Base-by-base conservation (phyloP, 768 basidiomycete genomes). In the Russula brevipes region DNA sequence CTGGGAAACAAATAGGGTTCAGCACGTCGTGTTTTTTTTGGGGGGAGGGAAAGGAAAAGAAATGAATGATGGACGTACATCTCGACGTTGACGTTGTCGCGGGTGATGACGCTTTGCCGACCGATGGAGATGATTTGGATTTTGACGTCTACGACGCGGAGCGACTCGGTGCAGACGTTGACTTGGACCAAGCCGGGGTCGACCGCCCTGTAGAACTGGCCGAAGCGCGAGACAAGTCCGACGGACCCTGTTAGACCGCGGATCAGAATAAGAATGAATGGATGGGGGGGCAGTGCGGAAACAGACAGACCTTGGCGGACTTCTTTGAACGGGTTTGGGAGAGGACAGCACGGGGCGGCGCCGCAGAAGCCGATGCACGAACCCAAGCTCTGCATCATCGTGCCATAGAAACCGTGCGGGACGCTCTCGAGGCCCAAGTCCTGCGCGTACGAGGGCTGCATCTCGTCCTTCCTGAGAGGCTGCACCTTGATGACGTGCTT, bases 391-490 rank as follows among this genome's bases (percentile, higher is more conserved):
- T 91, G 84, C 67, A 94, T 78, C 72, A 91, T 77, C 6, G 89
- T 88, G 5, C 92, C 94, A 70, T 96, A 96, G 44, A 93, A 44
- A 17, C 91, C 93, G 73, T 96, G 94, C 4, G 84, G 85, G 55
- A 95, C 90, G 72, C 85, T 85, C 7, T 73, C 76, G 33, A 83
- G 80, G 47, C 94, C 93, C 47, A 94, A 75, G 73, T 95, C 92
- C 75, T 98, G 94, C 2, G 94, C 85, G 73, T 98, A 97, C 0
- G 90, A 93, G 2, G 90, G 93, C 87, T 94, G 91, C 91, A 94
- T 93, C 76, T 94, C 91, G 50, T 80, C 84, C 65, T 84, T 82
- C 77, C 86, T 89, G 75, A 94, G 76, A 1, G 92, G 91, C 72
- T 94, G 89, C n/a, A 94, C 91, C 60, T 77, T 78, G 65, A 93